Conservation (phyloP, 2,329 filamentous ascomycete species). For the Botrytis byssoidea region DNA sequence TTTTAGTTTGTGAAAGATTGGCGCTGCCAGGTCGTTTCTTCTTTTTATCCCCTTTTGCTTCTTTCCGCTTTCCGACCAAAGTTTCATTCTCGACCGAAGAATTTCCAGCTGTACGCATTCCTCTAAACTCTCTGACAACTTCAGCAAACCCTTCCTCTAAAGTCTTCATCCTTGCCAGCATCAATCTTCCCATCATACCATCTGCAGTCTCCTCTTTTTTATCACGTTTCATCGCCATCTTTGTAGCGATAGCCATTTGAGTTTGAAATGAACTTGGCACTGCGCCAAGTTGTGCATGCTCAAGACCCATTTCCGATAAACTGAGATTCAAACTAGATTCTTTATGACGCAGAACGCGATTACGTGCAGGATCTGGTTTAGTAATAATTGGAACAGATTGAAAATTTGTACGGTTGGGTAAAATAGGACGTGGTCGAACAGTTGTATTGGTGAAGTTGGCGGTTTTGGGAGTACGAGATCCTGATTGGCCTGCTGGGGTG, state of each 20-base stretch:
- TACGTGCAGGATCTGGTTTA: conserved; percentile 24
- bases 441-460: conserved; percentile 41
- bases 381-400: conserved; percentile 55
- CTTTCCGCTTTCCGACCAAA: conserved; percentile 25
- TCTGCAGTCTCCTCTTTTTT: conserved; percentile 52
- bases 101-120: conserved; percentile 36
- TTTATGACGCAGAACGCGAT: conserved; percentile 33
- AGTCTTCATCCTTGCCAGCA: conserved; percentile 88
- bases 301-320: conserved; percentile 70
- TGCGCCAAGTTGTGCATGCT: conserved; percentile 60
- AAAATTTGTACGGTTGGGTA: conserved; percentile 51
- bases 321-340: conserved; percentile 65
- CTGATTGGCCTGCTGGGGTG: conserved; percentile 28
- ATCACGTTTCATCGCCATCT: conserved; percentile 49
- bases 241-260: conserved; percentile 72
- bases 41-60: conserved; percentile 22
- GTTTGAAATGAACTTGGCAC: conserved; percentile 77
- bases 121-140: conserved; percentile 70
- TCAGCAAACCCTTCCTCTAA: conserved; percentile 89
- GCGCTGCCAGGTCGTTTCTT: conserved; percentile 9
- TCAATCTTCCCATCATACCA: conserved; percentile 73
- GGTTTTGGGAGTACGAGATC: conserved; percentile 33
- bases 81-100: conserved; percentile 30
- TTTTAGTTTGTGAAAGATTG: conserved; percentile 24
- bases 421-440: conserved; percentile 56